Conservation (phyloP, 495 filamentous ascomycete species). For the Arthonia radiata region DNA sequence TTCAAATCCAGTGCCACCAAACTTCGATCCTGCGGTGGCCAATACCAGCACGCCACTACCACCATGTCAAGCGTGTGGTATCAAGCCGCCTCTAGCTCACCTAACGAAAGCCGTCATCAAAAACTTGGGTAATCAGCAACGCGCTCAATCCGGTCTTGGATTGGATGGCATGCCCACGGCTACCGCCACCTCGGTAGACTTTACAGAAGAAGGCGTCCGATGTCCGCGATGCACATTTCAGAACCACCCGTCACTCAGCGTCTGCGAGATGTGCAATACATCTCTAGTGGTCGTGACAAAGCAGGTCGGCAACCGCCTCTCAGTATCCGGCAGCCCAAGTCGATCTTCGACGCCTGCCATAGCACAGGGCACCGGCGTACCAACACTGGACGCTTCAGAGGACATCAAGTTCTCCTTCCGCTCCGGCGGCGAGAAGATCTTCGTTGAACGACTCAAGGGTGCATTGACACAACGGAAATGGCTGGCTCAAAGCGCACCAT, state of each 20-base stretch:
- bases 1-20: constrained; percentile 83
- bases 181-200: constrained; percentile 5
- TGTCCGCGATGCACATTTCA: constrained; percentile 86
- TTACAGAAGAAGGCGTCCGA: constrained; percentile 16
- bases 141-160: too few relatives aligned
- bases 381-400: constrained; percentile 22
- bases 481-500: constrained; percentile 81
- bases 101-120: constrained; percentile 61
- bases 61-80: constrained; percentile 79
- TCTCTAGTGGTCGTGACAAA: constrained; percentile 30
- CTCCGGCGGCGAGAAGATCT: constrained; percentile 66
- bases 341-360: constrained; percentile 28
- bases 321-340: neutral
- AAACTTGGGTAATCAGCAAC: constrained; percentile 12
- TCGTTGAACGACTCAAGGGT: constrained; percentile 68
- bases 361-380: constrained; percentile 51
- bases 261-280: constrained; percentile 81
- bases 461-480: constrained; percentile 86
- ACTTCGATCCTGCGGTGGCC: constrained; percentile 63
- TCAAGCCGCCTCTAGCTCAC: constrained; percentile 62
- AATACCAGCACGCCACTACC: constrained; percentile 51
- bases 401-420: constrained; percentile 82
- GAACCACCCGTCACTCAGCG: constrained; percentile 68
- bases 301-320: constrained; percentile 16
- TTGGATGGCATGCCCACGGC: constrained; percentile 11